Conservation (phyloP, 176 grass and related monocot genomes). For the Triticum monococcum region DNA sequence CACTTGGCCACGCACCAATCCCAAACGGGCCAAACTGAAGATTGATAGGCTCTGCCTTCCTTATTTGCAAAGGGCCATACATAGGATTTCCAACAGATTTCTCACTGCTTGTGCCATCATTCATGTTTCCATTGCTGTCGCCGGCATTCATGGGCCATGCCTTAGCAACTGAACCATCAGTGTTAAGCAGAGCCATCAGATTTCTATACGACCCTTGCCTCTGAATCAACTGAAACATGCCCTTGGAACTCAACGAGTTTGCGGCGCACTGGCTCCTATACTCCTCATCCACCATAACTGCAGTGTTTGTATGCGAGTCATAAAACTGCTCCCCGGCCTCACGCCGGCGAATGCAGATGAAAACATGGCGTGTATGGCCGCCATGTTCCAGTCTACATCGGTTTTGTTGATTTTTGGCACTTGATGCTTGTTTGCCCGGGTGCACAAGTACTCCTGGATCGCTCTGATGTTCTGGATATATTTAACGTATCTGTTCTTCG, state of each 20-base stretch:
- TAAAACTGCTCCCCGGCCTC: slow-evolving; percentile 58
- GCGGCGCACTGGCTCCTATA: too few species aligned
- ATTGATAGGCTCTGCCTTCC: slow-evolving; percentile 66
- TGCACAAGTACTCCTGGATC: too few species aligned
- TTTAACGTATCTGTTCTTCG: too few species aligned
- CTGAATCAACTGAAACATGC: too few species aligned
- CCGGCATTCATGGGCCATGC: neutral
- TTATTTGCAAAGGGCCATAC: slow-evolving; percentile 47
- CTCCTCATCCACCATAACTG: too few species aligned
- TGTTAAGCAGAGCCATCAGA: too few species aligned
- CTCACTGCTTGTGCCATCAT: slow-evolving; percentile 15
- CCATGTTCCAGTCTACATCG: neutral
- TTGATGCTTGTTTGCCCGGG: too few species aligned
- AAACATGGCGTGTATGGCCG: slow-evolving; percentile 67
- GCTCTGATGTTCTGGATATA: too few species aligned
- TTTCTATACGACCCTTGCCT: too few species aligned
- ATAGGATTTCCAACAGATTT: slow-evolving; percentile 35
- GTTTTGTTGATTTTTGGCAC: too few species aligned
- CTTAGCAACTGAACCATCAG: too few species aligned
- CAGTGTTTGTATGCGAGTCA: slow-evolving; percentile 34
- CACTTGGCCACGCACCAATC: slow-evolving; percentile 69
- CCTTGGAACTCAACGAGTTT: too few species aligned
- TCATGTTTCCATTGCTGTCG: slow-evolving; percentile 24
- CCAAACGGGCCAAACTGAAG: slow-evolving; percentile 86
- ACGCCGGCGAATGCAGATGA: slow-evolving; percentile 54